Evolutionary conservation across 768 basidiomycete genomes (phyloP).

Genomic region (Lactarius deliciosus): DNA sequence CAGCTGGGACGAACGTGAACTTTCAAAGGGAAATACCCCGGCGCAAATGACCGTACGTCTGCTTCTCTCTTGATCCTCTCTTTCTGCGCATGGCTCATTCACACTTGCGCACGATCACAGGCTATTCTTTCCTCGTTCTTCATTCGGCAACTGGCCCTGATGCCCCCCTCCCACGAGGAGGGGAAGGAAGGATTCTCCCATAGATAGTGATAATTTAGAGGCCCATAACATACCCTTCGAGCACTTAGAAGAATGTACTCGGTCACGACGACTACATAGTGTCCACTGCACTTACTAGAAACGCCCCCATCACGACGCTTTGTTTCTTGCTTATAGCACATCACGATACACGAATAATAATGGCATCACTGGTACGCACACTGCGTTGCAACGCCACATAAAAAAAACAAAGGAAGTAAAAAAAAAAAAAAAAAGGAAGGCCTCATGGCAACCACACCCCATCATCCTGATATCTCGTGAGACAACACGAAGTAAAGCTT

Average conservation of each 20-base stretch:
- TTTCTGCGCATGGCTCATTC: background rate
- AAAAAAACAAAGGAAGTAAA: background rate
- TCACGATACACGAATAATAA: background rate
- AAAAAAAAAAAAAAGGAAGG: background rate
- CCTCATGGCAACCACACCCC: slow-evolving; percentile 3
- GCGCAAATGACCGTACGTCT: background rate
- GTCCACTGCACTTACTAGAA: background rate
- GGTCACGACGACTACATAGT: background rate
- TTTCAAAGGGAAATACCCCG: background rate
- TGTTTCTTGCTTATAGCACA: background rate
- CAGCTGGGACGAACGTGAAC: background rate
- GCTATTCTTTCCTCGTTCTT: slow-evolving; percentile 6
- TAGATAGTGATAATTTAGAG: slow-evolving; percentile 14
- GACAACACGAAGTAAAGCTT: background rate
- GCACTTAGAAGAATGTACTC: background rate
- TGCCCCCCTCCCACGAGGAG: slow-evolving; percentile 7
- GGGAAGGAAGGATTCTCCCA: slow-evolving; percentile 1
- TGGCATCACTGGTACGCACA: background rate
- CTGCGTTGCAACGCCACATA: background rate
- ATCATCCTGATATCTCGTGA: background rate
- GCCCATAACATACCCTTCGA: slow-evolving; percentile 9
- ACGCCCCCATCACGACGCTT: background rate
- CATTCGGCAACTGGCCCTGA: slow-evolving; percentile 7
- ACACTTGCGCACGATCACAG: background rate
- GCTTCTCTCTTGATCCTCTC: background rate